Base-by-base conservation (phyloP, 2,329 filamentous ascomycete species). In the Chaetothyriales sp. region DNA sequence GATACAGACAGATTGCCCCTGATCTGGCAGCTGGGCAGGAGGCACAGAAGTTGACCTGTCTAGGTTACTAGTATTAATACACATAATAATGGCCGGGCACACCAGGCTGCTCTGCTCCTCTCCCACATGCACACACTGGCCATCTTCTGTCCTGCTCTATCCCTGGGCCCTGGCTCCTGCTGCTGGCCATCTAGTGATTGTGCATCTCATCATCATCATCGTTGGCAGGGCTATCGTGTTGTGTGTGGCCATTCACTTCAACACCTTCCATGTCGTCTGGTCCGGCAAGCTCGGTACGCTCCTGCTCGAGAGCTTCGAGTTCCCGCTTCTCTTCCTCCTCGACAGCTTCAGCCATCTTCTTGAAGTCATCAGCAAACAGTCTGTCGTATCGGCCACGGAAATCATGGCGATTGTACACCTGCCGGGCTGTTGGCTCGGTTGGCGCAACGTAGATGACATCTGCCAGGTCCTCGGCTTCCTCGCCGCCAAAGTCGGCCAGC, bases 381-480 rank as follows among this genome's bases (percentile, higher is more conserved):
- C 66, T 65, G 52, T 77, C 73, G 49, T 72, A 69, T 51, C 68
- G 66, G 42, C 68, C 69, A 47, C 69, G 64, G 50, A 71, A 66
- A 28, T 64, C 60, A 26, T 67, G 62, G 43, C 76, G 67, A 59
- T 50, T 32, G 10, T 43, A 45, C 28, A 46, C 43, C 44, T 59
- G 53, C 6, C 47, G 28, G 2, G 53, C 45, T 12, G 71, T 67
- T 0, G 74, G 70, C 49, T 78, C 74, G 48, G 71, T 68, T 6
- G 76, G 69, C 10, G 66, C 64, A 5, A 77, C 65, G 56, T 78
- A 72, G 43, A 79, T 67, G 56, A 72, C 69, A 43, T 75, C 70
- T 15, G 57, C 63, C 49, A 63, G 61, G 54, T 61, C 55, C 62
- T 63, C 19, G 61, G 65, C 36, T 63, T 64, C 53, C 58, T 71